phyloP scores from a whole-genome alignment of 495 filamentous ascomycete genomes.

The Aspergillus hancockii region DNA sequence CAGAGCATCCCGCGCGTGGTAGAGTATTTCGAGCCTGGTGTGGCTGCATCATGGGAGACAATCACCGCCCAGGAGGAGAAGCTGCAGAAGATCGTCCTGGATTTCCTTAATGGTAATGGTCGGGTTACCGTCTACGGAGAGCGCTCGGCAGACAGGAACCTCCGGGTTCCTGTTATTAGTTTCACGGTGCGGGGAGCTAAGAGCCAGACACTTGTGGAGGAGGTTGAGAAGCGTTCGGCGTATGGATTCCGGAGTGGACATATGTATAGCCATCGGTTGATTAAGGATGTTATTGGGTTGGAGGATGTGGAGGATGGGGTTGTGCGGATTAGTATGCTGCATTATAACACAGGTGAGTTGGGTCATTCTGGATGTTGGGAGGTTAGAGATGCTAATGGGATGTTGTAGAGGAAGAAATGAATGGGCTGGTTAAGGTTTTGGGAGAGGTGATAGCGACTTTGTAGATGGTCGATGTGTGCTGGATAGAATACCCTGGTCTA shows the following conservation, averaged over 20 bases:
- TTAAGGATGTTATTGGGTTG: conserved; percentile 59
- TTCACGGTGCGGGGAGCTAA: conserved; percentile 60
- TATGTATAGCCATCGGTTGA: conserved; percentile 66
- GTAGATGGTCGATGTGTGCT: neutral
- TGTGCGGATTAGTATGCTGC: conserved; percentile 68
- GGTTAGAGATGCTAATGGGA: conserved; percentile 17
- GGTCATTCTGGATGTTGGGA: conserved; percentile 2
- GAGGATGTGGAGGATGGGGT: conserved; percentile 57
- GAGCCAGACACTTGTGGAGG: conserved; percentile 59
- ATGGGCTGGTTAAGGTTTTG: conserved; percentile 49
- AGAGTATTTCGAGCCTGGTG: conserved; percentile 50
- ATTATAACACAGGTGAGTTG: conserved; percentile 76
- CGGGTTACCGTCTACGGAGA: conserved; percentile 61
- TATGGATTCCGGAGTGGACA: conserved; percentile 67
- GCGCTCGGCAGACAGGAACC: conserved; percentile 35
- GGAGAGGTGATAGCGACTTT: conserved; percentile 32
- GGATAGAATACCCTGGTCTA: neutral
- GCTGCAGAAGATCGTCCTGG: conserved; percentile 58
- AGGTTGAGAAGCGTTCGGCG: conserved; percentile 53
- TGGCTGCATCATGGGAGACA: conserved; percentile 45
- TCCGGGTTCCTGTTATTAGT: conserved; percentile 65
- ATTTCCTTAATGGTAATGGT: conserved; percentile 48
- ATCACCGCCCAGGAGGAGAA: conserved; percentile 59
- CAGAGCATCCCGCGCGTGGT: conserved; percentile 57
- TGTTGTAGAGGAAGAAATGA: conserved; percentile 55